Evolutionary conservation across 805 yeast species (phyloP), one percentile per base, ranked within the genome.

Genomic region (Pichia heedii): DNA sequence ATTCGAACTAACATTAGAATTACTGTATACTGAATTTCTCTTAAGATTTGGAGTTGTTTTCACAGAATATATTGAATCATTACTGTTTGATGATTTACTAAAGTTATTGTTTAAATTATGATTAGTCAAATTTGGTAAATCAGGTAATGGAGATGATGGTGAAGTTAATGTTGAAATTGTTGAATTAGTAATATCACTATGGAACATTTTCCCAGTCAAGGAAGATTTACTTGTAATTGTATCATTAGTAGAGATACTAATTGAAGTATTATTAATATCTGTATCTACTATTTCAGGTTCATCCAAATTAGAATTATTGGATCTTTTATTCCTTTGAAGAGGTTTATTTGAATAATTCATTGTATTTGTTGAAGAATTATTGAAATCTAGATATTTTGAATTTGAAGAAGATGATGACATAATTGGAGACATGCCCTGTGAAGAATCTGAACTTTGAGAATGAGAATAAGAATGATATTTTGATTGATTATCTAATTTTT

Each of bases 371-470:
- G 29, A 12, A 19, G 24, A 9, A 12, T 29, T 29, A 13, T n/a
- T 13, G 6, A 29, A 15, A 13, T 29, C 32, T 29, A 16, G 3
- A 15, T 10, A 29, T 29, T 29, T 29, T 8, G 15, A 20, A 15
- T 16, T 22, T 30, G 37, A 10, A 13, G 37, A 10, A 13, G 40
- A 22, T 5, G 33, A 15, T 9, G 29, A 20, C 12, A 33, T n/a
- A 11, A 24, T 12, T 10, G 47, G 47, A 3, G 47, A 44, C 11
- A 40, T 22, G 3, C 37, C 37, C 19, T 37, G 45, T 11, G 21
- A 27, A 22, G 30, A 32, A 33, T 44, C 47, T 9, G 47, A 44
- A 9, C 43, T 32, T 27, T 36, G 40, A 29, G 32, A 29, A 29
- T 29, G 15, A 10, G 32, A 29, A 15, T 29, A 15, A 29, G 32